Percentiles rank a stretch among this genome's conserved stretches.
These are phyloP conservation scores for Elongisporangium undulatum DNA, from an alignment of 352 stramenopile genomes.

Conservation along the genomic window DNA sequence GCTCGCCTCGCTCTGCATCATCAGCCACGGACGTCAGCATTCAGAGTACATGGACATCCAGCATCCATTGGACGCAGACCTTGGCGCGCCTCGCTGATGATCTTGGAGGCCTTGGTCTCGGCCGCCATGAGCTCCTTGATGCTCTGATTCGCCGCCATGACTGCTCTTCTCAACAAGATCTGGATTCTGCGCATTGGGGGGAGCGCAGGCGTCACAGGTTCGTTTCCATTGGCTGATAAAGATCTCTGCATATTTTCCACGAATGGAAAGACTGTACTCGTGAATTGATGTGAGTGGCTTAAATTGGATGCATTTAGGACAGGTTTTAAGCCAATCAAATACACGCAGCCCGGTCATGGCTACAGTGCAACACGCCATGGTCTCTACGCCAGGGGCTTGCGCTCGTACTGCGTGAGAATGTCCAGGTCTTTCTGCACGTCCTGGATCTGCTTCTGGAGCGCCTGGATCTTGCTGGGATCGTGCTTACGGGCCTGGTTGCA, in stretches of 20 bases:
- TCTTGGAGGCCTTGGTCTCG: constrained; percentile 88
- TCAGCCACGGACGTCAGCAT: not conserved
- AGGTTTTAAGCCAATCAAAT: not conserved
- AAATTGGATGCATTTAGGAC: not conserved
- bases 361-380: not conserved
- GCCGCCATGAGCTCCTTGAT: constrained; percentile 89
- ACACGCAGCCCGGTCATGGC: not conserved
- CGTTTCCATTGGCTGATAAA: not conserved
- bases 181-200: not conserved
- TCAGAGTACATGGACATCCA: not conserved
- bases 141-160: constrained; percentile 82
- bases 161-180: constrained; percentile 6
- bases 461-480: constrained; percentile 30
- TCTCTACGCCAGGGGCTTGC: not conserved
- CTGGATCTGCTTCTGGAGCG: constrained; percentile 37
- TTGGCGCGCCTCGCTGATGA: constrained; percentile 85
- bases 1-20: constrained; percentile 68
- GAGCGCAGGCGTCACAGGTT: not conserved
- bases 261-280: not conserved
- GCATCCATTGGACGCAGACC: constrained; percentile 19
- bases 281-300: not conserved
- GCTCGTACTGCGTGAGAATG: constrained; percentile 47
- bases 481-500: constrained; percentile 56
- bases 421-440: constrained; percentile 62
- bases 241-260: not conserved